Evolutionary conservation across 2,329 filamentous ascomycete genomes (phyloP).

Genomic region (Fusarium sacchari): DNA sequence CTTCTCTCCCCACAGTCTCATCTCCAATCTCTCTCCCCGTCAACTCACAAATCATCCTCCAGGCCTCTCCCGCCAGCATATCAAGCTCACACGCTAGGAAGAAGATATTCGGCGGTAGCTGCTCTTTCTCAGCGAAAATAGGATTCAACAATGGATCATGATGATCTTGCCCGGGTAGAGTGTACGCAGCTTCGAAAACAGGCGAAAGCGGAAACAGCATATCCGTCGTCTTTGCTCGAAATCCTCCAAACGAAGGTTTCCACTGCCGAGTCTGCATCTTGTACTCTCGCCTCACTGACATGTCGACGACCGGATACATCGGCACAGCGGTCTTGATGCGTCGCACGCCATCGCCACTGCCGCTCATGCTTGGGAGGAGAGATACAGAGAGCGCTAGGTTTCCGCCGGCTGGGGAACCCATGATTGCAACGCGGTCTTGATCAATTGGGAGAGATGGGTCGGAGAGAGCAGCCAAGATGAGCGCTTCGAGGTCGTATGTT

Average conservation of each 20-base stretch:
- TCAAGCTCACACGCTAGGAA: conserved; percentile 19
- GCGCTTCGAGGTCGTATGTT: conserved; percentile 17
- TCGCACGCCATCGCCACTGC: conserved; percentile 15
- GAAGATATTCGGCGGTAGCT: conserved; percentile 2
- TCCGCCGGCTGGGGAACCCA: conserved; percentile 16
- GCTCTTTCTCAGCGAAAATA: neutral
- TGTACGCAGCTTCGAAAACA: conserved; percentile 22
- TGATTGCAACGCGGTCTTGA: conserved; percentile 2
- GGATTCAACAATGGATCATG: conserved; percentile 18
- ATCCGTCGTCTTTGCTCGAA: conserved; percentile 1
- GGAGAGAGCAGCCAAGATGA: conserved; percentile 1
- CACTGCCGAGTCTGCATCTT: conserved; percentile 14
- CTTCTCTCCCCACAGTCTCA: neutral
- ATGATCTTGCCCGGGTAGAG: neutral
- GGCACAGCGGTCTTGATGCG: conserved; percentile 6
- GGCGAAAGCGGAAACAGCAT: conserved; percentile 2
- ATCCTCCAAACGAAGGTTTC: conserved; percentile 9
- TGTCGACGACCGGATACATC: conserved; percentile 7
- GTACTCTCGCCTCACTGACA: conserved; percentile 3
- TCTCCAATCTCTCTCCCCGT: neutral
- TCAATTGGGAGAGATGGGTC: conserved; percentile 10
- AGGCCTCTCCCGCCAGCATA: conserved; percentile 11
- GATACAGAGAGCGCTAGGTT: conserved; percentile 17
- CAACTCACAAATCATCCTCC: conserved; percentile 17
- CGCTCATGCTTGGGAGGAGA: conserved; percentile 14